Base-by-base conservation (phyloP, 208 protist species). In the Trypanosoma brucei region DNA sequence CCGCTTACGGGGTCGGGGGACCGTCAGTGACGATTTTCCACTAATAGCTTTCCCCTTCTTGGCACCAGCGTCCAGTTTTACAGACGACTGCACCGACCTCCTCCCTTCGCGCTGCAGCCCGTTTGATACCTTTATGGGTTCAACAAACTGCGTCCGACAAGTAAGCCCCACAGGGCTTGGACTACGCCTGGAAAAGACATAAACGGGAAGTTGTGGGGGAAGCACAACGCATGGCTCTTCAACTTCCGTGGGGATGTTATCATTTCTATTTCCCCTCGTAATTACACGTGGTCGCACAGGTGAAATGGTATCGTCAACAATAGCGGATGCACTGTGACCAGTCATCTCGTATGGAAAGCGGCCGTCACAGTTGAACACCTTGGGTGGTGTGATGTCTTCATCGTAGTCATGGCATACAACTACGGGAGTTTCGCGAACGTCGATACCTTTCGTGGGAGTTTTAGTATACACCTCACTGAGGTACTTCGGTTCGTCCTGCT, bases 141-240 rank as follows among this genome's bases (percentile, higher is more conserved):
- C 8, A 35, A 33, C 7, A 34, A 42, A 46, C 6, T 11, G 42
- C 42, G 42, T 14, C 8, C 8, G 11, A 36, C 75, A 65, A 1
- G 81, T 84, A 54, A 71, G 73, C 30, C 45, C 67, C 48, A 75
- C 76, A 1, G 84, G 81, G 59, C 84, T 91, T 39, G 55, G 71
- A 55, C 78, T 81, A 51, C 84, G 84, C 0, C 78, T 61, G 54
- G 81, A 65, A 72, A 91, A 86, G 56, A 91, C 66, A 65, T 86
- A 91, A 2, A 91, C 84, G 1, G 84, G 84, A 44, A 91, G 64
- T 11, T 51, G 54, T 30, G 84, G 75, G 0, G 80, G 65, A 42
- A 62, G 40, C 0, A 82, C 35, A 13, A 3, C 57, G 35, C 75
- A 38, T 7, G 68, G 56, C 7, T 70, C 22, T 22, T 22, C 22